Percentiles rank a stretch among this genome's conserved stretches.
phyloP scores from a whole-genome alignment of 2,329 filamentous ascomycete species.

The Neofusicoccum umdonicola region DNA sequence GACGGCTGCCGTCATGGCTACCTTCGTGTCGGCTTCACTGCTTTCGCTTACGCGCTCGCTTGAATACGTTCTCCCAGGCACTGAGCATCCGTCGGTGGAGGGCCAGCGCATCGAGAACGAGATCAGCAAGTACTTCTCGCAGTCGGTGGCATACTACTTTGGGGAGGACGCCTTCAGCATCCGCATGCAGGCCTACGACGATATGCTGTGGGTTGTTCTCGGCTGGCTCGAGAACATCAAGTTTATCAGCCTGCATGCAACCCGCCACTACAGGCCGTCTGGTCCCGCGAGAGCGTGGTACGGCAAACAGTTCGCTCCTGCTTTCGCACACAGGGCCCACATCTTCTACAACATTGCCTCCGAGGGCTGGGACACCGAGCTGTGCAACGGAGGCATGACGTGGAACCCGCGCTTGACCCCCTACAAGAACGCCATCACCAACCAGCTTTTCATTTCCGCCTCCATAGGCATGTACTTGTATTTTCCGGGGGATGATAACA shows the following conservation, averaged over 20 bases:
- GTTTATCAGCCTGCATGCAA: conserved; percentile 69
- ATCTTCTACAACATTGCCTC: conserved; percentile 82
- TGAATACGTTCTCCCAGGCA: conserved; percentile 40
- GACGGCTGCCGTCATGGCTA: conserved; percentile 83
- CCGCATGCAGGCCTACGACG: conserved; percentile 79
- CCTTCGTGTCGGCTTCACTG: conserved; percentile 71
- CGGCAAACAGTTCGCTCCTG: conserved; percentile 69
- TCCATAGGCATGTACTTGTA: conserved; percentile 87
- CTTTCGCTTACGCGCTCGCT: conserved; percentile 67
- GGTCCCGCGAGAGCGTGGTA: conserved; percentile 57
- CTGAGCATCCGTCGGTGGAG: conserved; percentile 29
- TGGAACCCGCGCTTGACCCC: conserved; percentile 80
- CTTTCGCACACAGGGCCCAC: conserved; percentile 78
- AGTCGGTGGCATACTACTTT: conserved; percentile 77
- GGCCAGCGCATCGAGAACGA: conserved; percentile 66
- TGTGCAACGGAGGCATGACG: conserved; percentile 85
- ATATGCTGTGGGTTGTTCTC: conserved; percentile 93
- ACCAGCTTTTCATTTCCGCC: conserved; percentile 82
- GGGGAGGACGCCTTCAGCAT: conserved; percentile 77
- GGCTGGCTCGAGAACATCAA: conserved; percentile 83
- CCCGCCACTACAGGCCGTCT: conserved; percentile 54
- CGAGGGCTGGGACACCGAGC: conserved; percentile 73
- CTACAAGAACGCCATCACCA: conserved; percentile 97
- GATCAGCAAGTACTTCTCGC: conserved; percentile 78
- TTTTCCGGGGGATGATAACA: conserved; percentile 76